phyloP scores from a whole-genome alignment of 495 filamentous ascomycete genomes.

The Endocarpon pusillum region DNA sequence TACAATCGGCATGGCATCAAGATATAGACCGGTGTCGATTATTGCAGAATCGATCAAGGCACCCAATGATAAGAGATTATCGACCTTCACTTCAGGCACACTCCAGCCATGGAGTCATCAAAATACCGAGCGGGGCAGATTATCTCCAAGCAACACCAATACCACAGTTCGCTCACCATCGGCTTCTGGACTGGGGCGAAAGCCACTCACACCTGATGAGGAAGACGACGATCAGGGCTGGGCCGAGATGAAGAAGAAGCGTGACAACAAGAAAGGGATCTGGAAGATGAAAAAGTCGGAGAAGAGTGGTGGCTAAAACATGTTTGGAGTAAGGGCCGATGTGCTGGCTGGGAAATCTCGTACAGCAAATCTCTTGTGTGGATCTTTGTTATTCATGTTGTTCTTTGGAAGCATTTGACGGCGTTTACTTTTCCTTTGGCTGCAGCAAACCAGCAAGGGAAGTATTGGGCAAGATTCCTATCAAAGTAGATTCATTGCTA shows the following conservation, averaged over 20 bases:
- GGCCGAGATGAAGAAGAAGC: constrained; percentile 73
- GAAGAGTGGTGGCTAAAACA: neutral
- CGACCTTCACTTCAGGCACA: constrained; percentile 33
- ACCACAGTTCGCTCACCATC: neutral
- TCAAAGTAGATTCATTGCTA: too few relatives aligned
- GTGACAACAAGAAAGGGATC: constrained; percentile 57
- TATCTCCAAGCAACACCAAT: constrained; percentile 7
- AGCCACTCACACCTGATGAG: constrained; percentile 23
- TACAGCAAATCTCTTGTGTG: too few relatives aligned
- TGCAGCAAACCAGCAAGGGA: too few relatives aligned
- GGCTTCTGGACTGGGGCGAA: too few relatives aligned
- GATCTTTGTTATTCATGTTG: too few relatives aligned
- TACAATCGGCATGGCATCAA: constrained; percentile 72
- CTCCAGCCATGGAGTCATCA: constrained; percentile 32
- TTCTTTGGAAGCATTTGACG: too few relatives aligned
- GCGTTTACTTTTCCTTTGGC: too few relatives aligned
- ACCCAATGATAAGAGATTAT: constrained; percentile 20
- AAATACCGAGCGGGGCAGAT: constrained; percentile 16
- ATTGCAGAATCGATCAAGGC: too few relatives aligned
- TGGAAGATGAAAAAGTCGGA: constrained; percentile 50
- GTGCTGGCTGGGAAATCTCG: too few relatives aligned
- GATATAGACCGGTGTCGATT: constrained; percentile 79
- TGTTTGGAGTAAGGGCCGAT: too few relatives aligned
- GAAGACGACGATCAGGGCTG: constrained; percentile 76
- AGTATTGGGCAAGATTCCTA: too few relatives aligned